Evolutionary conservation across 139 green algal species (phyloP), one percentile per base, ranked within the genome.

Genomic region (Haematococcus lacustris): DNA sequence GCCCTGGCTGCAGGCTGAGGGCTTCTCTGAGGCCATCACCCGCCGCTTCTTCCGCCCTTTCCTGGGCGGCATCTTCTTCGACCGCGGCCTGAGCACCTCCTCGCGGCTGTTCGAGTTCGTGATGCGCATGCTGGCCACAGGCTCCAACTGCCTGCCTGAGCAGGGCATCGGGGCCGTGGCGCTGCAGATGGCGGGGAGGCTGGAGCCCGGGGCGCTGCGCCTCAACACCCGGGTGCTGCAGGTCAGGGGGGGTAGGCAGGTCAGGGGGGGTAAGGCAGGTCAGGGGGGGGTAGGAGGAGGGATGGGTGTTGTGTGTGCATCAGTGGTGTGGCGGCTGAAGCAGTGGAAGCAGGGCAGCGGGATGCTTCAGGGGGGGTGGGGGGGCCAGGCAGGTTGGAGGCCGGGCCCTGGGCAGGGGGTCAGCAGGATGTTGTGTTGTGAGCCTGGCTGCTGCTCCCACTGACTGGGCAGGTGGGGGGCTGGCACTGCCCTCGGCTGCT

Each of bases 31-130:
- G 0, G 75, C 78, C 39, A 98, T 99, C 38, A 92, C 95, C 32
- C 80, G 94, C 69, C 77, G 87, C 51, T 98, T 99, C 85, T 98
- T 99, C 86, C 76, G 91, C 17, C 94, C 95, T 34, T 98, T 98
- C 79, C 80, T 98, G 70, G 93, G 94, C 6, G 95, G 95, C 71
- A 99, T 98, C 82, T 99, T 98, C 84, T 98, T 98, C 61, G 92
- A 98, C 86, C 77, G 80, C 39, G 35, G 78, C 4, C 89, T 98
- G 9, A 67, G 68, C 62, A 92, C 85, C 43, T 90, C 81, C 68
- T 95, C 87, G 5, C 85, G 92, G 6, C 71, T 98, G 39, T 95
- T 98, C 76, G 75, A 91, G 39, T 98, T 98, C 71, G 94, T 99
- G 37, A 94, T 99, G 88, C 87, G 89, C 72, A 96, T 94, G 87